Percentiles rank a stretch among this genome's conserved stretches.
Evolutionary conservation across 208 protist genomes (phyloP).

Genomic region (Trypanosoma rangeli): DNA sequence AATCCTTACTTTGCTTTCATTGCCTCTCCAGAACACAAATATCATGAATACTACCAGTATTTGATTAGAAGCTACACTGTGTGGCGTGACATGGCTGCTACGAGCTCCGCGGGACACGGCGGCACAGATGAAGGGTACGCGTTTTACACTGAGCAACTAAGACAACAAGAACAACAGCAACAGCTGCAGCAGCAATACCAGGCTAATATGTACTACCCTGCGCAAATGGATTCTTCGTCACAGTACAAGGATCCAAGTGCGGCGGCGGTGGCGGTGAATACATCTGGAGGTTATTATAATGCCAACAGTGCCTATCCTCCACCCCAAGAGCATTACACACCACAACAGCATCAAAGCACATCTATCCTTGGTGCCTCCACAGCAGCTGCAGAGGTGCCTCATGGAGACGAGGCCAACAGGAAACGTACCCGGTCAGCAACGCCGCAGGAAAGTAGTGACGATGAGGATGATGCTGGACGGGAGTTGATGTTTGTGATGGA

Average conservation of each 20-base stretch:
- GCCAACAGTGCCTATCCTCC: constrained; percentile 22
- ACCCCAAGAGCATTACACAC: neutral
- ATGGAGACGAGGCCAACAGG: neutral
- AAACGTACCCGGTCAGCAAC: constrained; percentile 27
- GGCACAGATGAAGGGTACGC: constrained; percentile 30
- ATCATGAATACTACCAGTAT: constrained; percentile 77
- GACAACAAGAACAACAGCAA: constrained; percentile 41
- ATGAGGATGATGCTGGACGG: constrained; percentile 55
- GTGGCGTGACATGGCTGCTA: constrained; percentile 46
- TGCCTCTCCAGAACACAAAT: constrained; percentile 45
- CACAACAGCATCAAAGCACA: constrained; percentile 2
- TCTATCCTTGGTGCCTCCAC: constrained; percentile 1
- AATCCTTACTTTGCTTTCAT: constrained; percentile 83
- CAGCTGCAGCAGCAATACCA: constrained; percentile 41
- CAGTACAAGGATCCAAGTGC: constrained; percentile 5
- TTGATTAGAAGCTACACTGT: constrained; percentile 68
- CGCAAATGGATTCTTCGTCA: constrained; percentile 2
- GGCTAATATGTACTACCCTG: constrained; percentile 36
- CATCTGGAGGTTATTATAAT: constrained; percentile 29
- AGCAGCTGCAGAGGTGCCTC: neutral
- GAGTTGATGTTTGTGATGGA: constrained; percentile 76
- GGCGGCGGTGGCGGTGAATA: neutral
- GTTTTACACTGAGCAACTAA: constrained; percentile 30
- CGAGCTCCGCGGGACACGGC: constrained; percentile 20
- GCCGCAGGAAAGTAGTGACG: constrained; percentile 32